Percentiles rank a stretch among this genome's conserved stretches.
These are phyloP conservation scores for Anisodus tanguticus DNA, from an alignment of 257 asterid species.

Conservation along the genomic window DNA sequence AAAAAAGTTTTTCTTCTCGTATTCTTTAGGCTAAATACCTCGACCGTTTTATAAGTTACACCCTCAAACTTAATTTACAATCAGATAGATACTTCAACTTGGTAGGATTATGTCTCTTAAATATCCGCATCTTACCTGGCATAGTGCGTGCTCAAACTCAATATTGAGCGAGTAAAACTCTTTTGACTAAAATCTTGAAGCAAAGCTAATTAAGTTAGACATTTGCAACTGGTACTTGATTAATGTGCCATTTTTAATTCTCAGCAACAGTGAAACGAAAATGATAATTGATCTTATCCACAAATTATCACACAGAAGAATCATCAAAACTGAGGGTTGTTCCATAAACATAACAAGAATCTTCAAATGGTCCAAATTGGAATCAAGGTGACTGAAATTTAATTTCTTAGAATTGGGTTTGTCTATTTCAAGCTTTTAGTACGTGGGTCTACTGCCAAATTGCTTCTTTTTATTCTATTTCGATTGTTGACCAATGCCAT, in stretches of 20 bases:
- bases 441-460: not conserved
- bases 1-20: too few species aligned
- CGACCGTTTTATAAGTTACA: too few species aligned
- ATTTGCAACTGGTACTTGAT: not conserved
- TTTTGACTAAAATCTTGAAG: not conserved
- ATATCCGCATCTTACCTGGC: too few species aligned
- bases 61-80: too few species aligned
- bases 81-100: too few species aligned
- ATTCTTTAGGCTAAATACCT: too few species aligned
- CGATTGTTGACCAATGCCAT: too few species aligned
- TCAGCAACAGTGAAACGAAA: not conserved
- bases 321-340: not conserved
- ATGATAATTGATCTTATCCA: too few species aligned
- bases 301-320: not conserved
- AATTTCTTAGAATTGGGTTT: not conserved
- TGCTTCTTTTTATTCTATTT: not conserved
- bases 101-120: too few species aligned
- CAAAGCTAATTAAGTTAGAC: not conserved
- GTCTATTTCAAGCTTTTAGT: not conserved
- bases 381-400: not conserved
- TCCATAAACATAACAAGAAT: not conserved
- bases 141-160: too few species aligned
- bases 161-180: not conserved
- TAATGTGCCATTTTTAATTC: not conserved
- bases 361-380: not conserved